Evolutionary conservation across 2,329 filamentous ascomycete genomes (phyloP).

Genomic region (Fusarium siculi): DNA sequence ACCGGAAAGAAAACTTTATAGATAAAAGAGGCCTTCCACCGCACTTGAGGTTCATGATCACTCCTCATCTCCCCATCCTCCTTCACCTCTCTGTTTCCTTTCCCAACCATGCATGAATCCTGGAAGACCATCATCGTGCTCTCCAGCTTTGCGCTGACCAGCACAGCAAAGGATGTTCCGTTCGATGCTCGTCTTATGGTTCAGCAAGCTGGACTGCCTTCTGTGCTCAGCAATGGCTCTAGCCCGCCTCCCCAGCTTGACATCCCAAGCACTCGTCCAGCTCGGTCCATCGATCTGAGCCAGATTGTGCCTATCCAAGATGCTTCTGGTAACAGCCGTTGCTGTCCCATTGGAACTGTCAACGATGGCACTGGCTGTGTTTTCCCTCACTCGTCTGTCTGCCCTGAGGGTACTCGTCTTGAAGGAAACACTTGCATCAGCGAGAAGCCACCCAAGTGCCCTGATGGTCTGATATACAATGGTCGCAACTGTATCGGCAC

Average conservation of each 20-base stretch:
- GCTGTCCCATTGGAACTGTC: constrained; percentile 23
- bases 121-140: constrained; percentile 1
- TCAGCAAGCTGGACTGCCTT: background rate
- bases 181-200: constrained; percentile 4
- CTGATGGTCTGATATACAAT: constrained; percentile 7
- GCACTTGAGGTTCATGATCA: no score
- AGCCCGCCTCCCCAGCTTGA: background rate
- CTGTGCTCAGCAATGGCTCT: background rate
- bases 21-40: background rate
- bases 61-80: background rate
- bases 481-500: constrained; percentile 8
- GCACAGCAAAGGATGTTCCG: background rate
- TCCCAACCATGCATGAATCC: background rate
- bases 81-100: background rate
- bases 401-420: constrained; percentile 13
- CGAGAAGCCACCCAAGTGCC: background rate
- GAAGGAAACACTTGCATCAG: constrained; percentile 26
- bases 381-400: constrained; percentile 28
- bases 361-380: constrained; percentile 29
- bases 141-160: background rate
- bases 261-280: background rate
- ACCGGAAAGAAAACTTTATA: background rate
- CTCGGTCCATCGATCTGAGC: constrained; percentile 4
- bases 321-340: constrained; percentile 8
- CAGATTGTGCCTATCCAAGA: constrained; percentile 13